phyloP scores from a whole-genome alignment of 352 stramenopile species.

The Pythium rishiriense region DNA sequence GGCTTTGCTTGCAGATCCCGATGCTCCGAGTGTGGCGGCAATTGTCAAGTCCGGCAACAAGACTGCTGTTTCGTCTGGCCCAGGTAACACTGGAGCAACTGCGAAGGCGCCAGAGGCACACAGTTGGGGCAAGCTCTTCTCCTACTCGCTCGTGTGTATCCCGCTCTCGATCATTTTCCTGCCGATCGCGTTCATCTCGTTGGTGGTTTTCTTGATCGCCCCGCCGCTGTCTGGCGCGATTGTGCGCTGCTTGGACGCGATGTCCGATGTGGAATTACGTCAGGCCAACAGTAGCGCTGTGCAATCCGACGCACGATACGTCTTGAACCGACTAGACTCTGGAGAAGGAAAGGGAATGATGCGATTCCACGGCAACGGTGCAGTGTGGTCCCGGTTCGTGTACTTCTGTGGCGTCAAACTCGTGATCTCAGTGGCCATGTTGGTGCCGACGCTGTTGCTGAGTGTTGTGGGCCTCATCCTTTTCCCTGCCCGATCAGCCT shows the following conservation, averaged over 20 bases:
- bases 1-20: neutral
- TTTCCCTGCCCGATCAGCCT: conserved; percentile 58
- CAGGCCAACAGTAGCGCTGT: conserved; percentile 71
- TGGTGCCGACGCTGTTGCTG: conserved; percentile 58
- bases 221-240: conserved; percentile 51
- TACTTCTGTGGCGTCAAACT: conserved; percentile 73
- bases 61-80: neutral
- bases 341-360: conserved; percentile 34
- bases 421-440: conserved; percentile 53
- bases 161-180: conserved; percentile 61
- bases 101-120: conserved; percentile 27
- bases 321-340: conserved; percentile 54
- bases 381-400: conserved; percentile 66
- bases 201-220: conserved; percentile 62
- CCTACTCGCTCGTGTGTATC: conserved; percentile 60
- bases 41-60: conserved; percentile 32
- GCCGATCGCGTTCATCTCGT: conserved; percentile 49
- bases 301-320: conserved; percentile 45
- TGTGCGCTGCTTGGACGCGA: conserved; percentile 55
- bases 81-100: neutral
- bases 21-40: conserved; percentile 22
- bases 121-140: conserved; percentile 62
- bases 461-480: conserved; percentile 50
- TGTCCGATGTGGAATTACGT: conserved; percentile 78
- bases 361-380: conserved; percentile 53